These are phyloP conservation scores for Eucommia ulmoides DNA, from an alignment of 257 asterid species.

Conservation along the genomic window DNA sequence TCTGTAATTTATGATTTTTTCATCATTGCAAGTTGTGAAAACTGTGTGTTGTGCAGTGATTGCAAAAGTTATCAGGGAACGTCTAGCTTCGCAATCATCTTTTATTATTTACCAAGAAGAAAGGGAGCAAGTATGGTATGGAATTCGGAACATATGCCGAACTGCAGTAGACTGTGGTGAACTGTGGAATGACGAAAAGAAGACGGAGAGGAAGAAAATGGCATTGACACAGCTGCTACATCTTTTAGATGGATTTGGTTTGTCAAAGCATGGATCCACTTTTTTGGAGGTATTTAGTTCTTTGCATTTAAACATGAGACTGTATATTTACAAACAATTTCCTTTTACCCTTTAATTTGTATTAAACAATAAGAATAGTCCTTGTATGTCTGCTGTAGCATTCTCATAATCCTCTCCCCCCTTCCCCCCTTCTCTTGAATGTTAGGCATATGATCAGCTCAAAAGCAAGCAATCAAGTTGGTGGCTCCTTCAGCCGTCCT, in stretches of 20 bases:
- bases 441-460: slow-evolving; percentile 24
- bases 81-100: slow-evolving; percentile 26
- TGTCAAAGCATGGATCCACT: slow-evolving; percentile 54
- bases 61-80: slow-evolving; percentile 19
- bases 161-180: slow-evolving; percentile 41
- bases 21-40: too few relatives aligned
- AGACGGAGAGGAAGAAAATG: slow-evolving; percentile 48
- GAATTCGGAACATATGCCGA: slow-evolving; percentile 32
- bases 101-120: slow-evolving; percentile 32
- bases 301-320: too few relatives aligned
- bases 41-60: slow-evolving; percentile 44
- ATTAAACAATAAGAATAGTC: too few relatives aligned
- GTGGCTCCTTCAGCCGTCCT: slow-evolving; percentile 88
- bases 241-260: slow-evolving; percentile 60
- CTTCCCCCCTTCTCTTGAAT: too few relatives aligned
- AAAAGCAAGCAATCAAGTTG: slow-evolving; percentile 23
- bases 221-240: slow-evolving; percentile 59
- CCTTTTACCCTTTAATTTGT: too few relatives aligned
- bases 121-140: slow-evolving; percentile 40
- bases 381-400: too few relatives aligned
- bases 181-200: slow-evolving; percentile 62
- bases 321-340: too few relatives aligned
- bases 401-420: too few relatives aligned
- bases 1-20: too few relatives aligned
- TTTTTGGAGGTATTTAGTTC: slow-evolving; percentile 52